These are phyloP conservation scores for Yamadazyma laniorum DNA, from an alignment of 805 yeast species.

Conservation along the genomic window DNA sequence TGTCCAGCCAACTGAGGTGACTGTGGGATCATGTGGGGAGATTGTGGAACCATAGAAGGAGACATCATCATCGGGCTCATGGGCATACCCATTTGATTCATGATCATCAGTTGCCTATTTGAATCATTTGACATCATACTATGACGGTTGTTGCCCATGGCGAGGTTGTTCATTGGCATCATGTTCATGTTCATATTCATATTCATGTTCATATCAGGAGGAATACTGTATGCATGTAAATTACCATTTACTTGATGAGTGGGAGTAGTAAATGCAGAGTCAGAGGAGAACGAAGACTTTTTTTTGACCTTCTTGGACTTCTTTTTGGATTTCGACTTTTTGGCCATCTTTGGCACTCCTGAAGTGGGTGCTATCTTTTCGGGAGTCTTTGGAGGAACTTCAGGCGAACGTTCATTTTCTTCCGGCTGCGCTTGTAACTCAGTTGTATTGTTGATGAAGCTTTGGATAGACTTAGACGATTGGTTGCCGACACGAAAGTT, in stretches of 20 bases:
- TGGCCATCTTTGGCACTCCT: conserved; percentile 1
- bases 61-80: conserved; percentile 5
- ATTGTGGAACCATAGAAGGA: conserved; percentile 2
- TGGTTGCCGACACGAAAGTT: conserved; percentile 22
- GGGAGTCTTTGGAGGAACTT: conserved; percentile 5
- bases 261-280: not conserved
- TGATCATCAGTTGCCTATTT: not conserved
- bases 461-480: conserved; percentile 5
- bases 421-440: not conserved
- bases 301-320: not conserved
- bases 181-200: not conserved
- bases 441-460: not conserved
- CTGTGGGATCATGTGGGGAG: conserved; percentile 1
- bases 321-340: conserved; percentile 4
- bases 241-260: not conserved
- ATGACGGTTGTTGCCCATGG: not conserved
- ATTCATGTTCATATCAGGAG: conserved; percentile 4
- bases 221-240: not conserved
- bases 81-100: conserved; percentile 6
- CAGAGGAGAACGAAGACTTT: not conserved
- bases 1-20: conserved; percentile 1
- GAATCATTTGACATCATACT: not conserved
- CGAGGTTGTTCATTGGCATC: not conserved
- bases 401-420: not conserved
- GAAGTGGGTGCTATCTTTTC: not conserved